Base-by-base conservation (phyloP, 768 basidiomycete species). In the Chalciporus sphaerocephalus region DNA sequence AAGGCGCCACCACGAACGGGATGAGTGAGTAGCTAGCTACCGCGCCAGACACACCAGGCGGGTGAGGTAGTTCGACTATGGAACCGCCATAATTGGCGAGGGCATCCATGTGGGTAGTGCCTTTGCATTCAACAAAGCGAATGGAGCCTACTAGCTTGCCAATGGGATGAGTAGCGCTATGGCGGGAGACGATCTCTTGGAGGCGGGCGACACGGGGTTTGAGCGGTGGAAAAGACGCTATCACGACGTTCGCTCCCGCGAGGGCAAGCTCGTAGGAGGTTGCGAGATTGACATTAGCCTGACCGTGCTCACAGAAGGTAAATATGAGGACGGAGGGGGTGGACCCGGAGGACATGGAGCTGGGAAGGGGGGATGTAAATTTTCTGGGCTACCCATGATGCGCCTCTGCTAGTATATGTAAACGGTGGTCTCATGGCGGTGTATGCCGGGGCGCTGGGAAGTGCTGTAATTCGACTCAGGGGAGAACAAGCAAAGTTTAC, bases 231-330 rank as follows among this genome's bases (percentile, higher is more conserved):
- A 52, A 55, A 13, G 46, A 55, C 1, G 53, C 46, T 3, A 55
- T 38, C 18, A n/a, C 17, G 12, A 55, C 44, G 23, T 52, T 35
- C 9, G 27, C 42, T 4, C 46, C 49, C 4, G 40, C 38, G 10
- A 55, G 38, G 6, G 40, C 54, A 5, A 55, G 53, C 22, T 55
- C 53, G 7, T 51, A 55, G 11, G 53, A 18, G 6, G 39, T 51
- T 15, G 54, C 49, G 12, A 53, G 45, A 10, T 34, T 44, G 2
- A 53, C 42, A 13, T 53, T 47, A 21, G 45, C 44, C 37, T 43
- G 44, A 6, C 45, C 38, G 11, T 43, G 24, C 30, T 52, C 38
- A 9, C 41, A 18, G 20, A 40, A 52, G 15, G 44, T 55, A 13
- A 40, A 44, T 5, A 55, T 12, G 25, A 55, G 48, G 28, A 47